Evolutionary conservation across 306 rosid genomes (phyloP), one percentile per base, ranked within the genome.

Genomic region (Cucurbita ficifolia): DNA sequence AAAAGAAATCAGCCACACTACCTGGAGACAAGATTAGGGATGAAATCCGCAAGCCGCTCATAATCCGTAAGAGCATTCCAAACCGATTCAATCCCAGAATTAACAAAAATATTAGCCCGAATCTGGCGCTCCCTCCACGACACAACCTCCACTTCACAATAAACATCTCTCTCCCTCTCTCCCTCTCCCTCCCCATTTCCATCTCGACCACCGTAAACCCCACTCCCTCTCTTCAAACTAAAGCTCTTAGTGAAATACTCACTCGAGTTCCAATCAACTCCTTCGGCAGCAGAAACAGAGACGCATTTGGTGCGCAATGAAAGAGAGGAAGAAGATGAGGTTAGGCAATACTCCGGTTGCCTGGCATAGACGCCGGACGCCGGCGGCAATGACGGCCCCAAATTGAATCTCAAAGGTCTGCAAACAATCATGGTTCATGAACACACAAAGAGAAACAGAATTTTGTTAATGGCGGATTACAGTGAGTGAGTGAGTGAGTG

Each of bases 21-120:
- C 97, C 98, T 89, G 83, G 86, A 90, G 8, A 93, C 89, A 76
- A 93, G 96, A 82, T 93, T 93, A 6, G 98, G 98, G 17, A 93
- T 86, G 82, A 87, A 93, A 75, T 93, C 94, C 29, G 96, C 96
- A 3, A 93, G 90, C 24, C 84, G 90, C 76, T 93, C 98, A 63
- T 93, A 93, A 84, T 93, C 98, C 0, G 97, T 90, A 36, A 93
- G 90, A 76, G 96, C 89, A 21, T 86, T 84, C 97, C 98, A 93
- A 73, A 90, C 86, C 1, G 94, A 87, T 14, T 85, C 81, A 19
- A 89, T 80, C 45, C 85, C 90, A 40, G 98, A 88, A 77, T 90
- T 71, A 60, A 93, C 85, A 0, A 69, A 73, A 18, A 84, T 86
- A 13, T 84, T 79, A 4, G 94, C 96, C 40, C 82, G 85, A 49